These are phyloP conservation scores for Fistulinella cinereoalba DNA, from an alignment of 1,284 basidiomycete species.

Conservation along the genomic window DNA sequence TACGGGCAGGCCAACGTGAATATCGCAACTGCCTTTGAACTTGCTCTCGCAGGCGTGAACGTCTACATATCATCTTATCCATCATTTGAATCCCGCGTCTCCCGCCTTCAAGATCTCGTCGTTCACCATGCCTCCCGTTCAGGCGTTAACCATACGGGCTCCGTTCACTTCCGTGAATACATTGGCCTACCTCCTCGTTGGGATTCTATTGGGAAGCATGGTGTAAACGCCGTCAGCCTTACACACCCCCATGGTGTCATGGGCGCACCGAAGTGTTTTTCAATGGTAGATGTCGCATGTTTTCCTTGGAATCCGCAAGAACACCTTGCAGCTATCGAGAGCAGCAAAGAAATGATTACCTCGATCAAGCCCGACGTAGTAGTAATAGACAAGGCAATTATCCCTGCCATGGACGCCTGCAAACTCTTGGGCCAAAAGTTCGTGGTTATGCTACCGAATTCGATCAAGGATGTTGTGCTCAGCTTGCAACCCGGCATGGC, in stretches of 20 bases:
- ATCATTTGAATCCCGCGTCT: background rate
- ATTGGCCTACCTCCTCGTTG: background rate
- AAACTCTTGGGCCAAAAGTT: background rate
- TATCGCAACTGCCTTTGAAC: background rate
- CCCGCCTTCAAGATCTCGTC: background rate
- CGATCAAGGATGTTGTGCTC: background rate
- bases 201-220: too few relatives aligned
- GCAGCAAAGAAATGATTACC: background rate
- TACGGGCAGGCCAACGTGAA: background rate
- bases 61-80: background rate
- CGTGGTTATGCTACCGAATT: background rate
- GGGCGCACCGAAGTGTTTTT: background rate
- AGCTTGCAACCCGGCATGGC: background rate
- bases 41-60: slow-evolving; percentile 2
- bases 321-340: background rate
- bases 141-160: background rate
- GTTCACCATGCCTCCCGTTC: background rate
- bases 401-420: background rate
- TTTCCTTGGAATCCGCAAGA: background rate
- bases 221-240: background rate
- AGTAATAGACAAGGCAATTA: background rate
- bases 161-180: slow-evolving; percentile 1
- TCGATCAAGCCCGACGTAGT: background rate
- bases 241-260: background rate
- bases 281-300: background rate